Evolutionary conservation across 768 basidiomycete genomes (phyloP), one percentile per base, ranked within the genome.

Genomic region (Asterophora parasitica): DNA sequence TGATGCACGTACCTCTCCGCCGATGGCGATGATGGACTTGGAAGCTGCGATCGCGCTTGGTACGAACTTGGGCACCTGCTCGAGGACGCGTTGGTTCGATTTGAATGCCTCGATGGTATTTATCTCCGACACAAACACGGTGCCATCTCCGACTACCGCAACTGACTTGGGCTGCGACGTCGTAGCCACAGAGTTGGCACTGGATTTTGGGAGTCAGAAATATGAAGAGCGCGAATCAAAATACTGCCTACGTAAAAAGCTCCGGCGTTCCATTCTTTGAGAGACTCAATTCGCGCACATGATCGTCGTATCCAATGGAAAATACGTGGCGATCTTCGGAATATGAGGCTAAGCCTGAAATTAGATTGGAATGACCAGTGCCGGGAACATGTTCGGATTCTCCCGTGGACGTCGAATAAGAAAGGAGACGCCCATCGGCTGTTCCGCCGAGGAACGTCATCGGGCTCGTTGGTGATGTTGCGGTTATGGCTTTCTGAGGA

Each of bases 221-320:
- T 23, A 11, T 44, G 5, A 31, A 19, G 10, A 20, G 43, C 37
- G 16, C 20, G 12, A 16, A 16, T 7, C 2, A 12, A 13, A 11
- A 10, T 15, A n/a, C n/a, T 19, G 35, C 41, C 11, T 7, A 48
- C 32, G 51, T 17, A 28, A 49, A 47, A 38, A 33, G 46, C n/a
- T 30, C 73, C 2, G 7, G 10, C 79, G 48, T 49, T 85, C 78
- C 71, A 64, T 62, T 80, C 84, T 51, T 61, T 64, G 16, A 65
- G 15, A 67, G 67, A 33, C 60, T 56, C 19, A 63, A 55, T 9
- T 90, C 88, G 37, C 83, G 73, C 3, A 92, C 68, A 27, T 63
- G 71, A 60, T 96, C 94, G 52, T 96, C 94, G 59, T 79, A 92
- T 10, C 88, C 93, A 12, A 81, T 68, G 16, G 85, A 85, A 57